These are phyloP conservation scores for Aspergillus sp. DNA, from an alignment of 2,329 filamentous ascomycete genomes.

Conservation along the genomic window DNA sequence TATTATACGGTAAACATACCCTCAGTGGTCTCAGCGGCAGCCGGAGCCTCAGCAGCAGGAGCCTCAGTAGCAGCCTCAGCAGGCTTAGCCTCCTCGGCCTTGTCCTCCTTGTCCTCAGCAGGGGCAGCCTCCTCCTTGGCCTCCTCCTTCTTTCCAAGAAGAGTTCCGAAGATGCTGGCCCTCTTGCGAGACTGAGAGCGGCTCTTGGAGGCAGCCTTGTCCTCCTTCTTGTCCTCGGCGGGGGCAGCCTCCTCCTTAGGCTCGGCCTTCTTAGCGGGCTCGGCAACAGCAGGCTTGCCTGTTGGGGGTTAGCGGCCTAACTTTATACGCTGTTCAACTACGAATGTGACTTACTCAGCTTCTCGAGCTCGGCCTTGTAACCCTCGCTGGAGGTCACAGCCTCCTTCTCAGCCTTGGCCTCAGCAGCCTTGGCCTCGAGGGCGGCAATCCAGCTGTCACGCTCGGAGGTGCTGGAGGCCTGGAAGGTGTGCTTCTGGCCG, in stretches of 20 bases:
- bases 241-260: constrained; percentile 39
- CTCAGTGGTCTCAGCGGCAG: constrained; percentile 42
- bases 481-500: constrained; percentile 92
- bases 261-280: constrained; percentile 27
- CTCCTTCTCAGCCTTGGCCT: constrained; percentile 79
- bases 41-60: constrained; percentile 20
- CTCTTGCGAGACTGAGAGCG: constrained; percentile 62
- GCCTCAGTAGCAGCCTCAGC: constrained; percentile 11
- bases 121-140: constrained; percentile 41
- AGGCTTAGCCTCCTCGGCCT: constrained; percentile 44
- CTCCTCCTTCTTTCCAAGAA: constrained; percentile 65
- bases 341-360: constrained; percentile 57
- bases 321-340: not conserved
- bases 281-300: constrained; percentile 36
- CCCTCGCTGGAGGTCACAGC: constrained; percentile 74
- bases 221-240: constrained; percentile 51
- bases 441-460: constrained; percentile 91
- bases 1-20: not conserved
- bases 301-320: constrained; percentile 25
- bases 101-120: constrained; percentile 44
- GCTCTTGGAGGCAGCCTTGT: constrained; percentile 60
- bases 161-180: constrained; percentile 43
- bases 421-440: constrained; percentile 76
- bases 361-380: constrained; percentile 85
- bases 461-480: constrained; percentile 72